Evolutionary conservation across 2,329 filamentous ascomycete genomes (phyloP).

Genomic region (Aspergillus pseudoviridinutans): DNA sequence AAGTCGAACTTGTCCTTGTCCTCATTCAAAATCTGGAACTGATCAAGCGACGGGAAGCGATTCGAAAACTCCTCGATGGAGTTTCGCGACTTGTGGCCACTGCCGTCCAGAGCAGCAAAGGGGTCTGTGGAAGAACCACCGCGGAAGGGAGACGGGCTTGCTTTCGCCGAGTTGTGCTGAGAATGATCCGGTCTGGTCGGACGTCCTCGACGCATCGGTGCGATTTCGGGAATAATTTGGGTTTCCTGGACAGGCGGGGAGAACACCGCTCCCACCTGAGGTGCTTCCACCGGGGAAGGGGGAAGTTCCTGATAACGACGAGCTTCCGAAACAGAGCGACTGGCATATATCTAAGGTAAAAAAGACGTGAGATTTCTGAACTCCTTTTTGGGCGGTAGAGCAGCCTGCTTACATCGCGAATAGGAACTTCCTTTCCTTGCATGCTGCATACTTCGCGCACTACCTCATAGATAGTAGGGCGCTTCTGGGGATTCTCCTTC

Average conservation of each 20-base stretch:
- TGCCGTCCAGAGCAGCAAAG: slow-evolving; percentile 82
- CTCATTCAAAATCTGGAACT: slow-evolving; percentile 87
- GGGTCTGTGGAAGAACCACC: slow-evolving; percentile 68
- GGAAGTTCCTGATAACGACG: slow-evolving; percentile 59
- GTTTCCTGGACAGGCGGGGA: slow-evolving; percentile 68
- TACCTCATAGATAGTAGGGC: slow-evolving; percentile 94
- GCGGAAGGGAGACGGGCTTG: slow-evolving; percentile 65
- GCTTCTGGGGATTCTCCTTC: slow-evolving; percentile 69
- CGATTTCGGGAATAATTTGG: slow-evolving; percentile 77
- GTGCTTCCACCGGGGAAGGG: slow-evolving; percentile 51
- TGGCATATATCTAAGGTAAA: slow-evolving; percentile 62
- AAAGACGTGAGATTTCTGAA: slow-evolving; percentile 3
- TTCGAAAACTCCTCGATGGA: slow-evolving; percentile 73
- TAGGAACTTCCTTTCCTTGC: slow-evolving; percentile 79
- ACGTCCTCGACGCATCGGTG: slow-evolving; percentile 87
- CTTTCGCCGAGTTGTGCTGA: slow-evolving; percentile 49
- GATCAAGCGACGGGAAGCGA: slow-evolving; percentile 84
- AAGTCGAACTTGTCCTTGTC: slow-evolving; percentile 82
- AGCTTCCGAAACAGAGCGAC: slow-evolving; percentile 60
- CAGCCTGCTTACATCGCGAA: slow-evolving; percentile 70
- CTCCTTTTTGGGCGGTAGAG: not conserved
- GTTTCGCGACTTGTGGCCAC: slow-evolving; percentile 48
- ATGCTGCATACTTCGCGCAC: slow-evolving; percentile 81
- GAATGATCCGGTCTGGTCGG: slow-evolving; percentile 53
- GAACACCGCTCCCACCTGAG: slow-evolving; percentile 75